Evolutionary conservation across 371 early-diverging fungal genomes (phyloP), one percentile per base, ranked within the genome.

Genomic region (Mucor piriformis): DNA sequence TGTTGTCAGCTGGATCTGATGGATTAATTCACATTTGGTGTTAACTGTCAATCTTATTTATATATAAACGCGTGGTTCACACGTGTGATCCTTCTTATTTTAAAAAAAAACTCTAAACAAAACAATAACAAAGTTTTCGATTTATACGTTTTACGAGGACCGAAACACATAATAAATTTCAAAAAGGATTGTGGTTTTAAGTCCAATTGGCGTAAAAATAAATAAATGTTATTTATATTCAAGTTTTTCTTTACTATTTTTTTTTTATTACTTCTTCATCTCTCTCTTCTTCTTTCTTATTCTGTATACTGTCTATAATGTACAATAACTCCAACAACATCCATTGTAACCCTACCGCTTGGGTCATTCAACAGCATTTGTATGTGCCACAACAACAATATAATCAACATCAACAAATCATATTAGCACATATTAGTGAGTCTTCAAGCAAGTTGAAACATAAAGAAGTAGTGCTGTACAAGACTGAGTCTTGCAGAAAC

Each of bases 401-500:
- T n/a, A 29, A 29, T 29, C 29, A 29, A 29, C 29, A 29, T 29
- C 29, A 24, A 16, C 38, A 43, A 8, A 7, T 54, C 29, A 43
- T 43, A 10, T 23, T 16, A 29, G 18, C 4, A 29, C 23, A 32
- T 20, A 42, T 25, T n/a, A 47, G 40, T 16, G 48, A 48, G 18
- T 24, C 48, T 42, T 18, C 46, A 6, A 18, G n/a, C 29, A 56
- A 32, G 11, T 29, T 54, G 43, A 54, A 54, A 20, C 54, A 42
- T 33, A 59, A 59, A 59, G 52, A 43, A 35, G 38, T 80, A 6
- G 76, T 77, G 42, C 77, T 98, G 8, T 99, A 96, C 84, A 97
- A 97, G 77, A 99, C 99, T 12, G 99, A 99, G 76, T 83, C 94
- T 43, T 99, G 99, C 71, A 83, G 95, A 51, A 91, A 92, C 43